Evolutionary conservation across 208 protist genomes (phyloP).

Genomic region (Leishmania amazonensis): DNA sequence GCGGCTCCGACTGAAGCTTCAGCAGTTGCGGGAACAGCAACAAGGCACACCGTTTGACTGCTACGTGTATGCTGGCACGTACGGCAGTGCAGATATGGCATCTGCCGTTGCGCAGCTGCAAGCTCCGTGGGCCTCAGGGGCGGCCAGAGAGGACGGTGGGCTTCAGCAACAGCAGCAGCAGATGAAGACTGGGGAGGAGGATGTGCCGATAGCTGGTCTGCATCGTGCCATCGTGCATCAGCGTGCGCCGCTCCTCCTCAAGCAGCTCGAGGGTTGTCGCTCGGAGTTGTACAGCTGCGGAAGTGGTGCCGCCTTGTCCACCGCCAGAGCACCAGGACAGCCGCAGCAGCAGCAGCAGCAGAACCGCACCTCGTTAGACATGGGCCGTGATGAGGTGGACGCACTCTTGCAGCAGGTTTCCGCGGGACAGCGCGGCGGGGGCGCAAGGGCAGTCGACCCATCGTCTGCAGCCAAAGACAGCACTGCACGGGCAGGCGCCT

Average conservation of each 20-base stretch:
- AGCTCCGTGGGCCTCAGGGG: constrained; percentile 7
- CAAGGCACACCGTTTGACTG: constrained; percentile 35
- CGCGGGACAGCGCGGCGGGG: neutral
- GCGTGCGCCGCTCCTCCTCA: constrained; percentile 64
- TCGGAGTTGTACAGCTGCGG: constrained; percentile 27
- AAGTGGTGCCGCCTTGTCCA: neutral
- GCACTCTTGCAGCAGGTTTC: constrained; percentile 33
- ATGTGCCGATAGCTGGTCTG: constrained; percentile 38
- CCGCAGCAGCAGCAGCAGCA: neutral
- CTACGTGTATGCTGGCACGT: constrained; percentile 47
- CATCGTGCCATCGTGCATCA: constrained; percentile 75
- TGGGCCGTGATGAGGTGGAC: constrained; percentile 31
- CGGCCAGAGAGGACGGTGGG: neutral
- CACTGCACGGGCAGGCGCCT: neutral
- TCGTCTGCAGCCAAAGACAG: neutral
- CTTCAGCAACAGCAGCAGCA: neutral
- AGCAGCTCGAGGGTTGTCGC: constrained; percentile 61
- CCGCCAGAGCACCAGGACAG: neutral
- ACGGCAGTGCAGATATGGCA: constrained; percentile 29
- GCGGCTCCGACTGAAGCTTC: constrained; percentile 31
- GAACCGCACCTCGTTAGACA: neutral
- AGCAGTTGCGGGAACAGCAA: constrained; percentile 38
- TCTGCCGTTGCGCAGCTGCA: constrained; percentile 19
- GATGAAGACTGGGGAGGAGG: constrained; percentile 1
- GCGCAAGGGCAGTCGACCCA: neutral